Base-by-base conservation (phyloP, 331 rosid genomes). In the Stylosanthes scabra region DNA sequence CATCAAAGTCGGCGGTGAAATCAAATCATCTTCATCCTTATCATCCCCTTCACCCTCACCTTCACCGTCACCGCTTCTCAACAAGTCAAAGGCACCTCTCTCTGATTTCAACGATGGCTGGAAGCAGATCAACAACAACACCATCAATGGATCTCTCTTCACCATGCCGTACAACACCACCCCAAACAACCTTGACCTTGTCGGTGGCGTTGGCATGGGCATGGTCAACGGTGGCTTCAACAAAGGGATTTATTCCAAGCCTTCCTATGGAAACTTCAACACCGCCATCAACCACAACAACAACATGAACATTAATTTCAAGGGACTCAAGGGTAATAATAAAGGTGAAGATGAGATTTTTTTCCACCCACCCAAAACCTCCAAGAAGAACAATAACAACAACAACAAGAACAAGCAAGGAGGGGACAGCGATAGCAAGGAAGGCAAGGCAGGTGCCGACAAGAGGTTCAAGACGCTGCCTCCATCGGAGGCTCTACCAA, bases 381-480 rank as follows among this genome's bases (percentile, higher is more conserved):
- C 87, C 57, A 90, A 86, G 87, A 90, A 84, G 91, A 88, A 68
- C 49, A 31, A 6, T 28, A 82, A 63, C 66, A 65, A 59, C 13
- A 49, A 11, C 15, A 49, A 12, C 5, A 41, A 41, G 66, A 92
- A 85, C 74, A 88, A 88, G 71, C 84, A 78, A 1, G 78, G 73
- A 0, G 83, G 64, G 50, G 80, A 75, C 61, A 88, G 76, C 14
- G 78, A 68, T 34, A 82, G 74, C 51, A 88, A 83, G 76, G 92
- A 91, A 11, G 0, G 59, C 0, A 92, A 90, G 82, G 76, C 59
- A 28, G 79, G 58, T 55, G 58, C 81, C 7, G 96, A 93, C 42
- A 93, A 93, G 83, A 90, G 87, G 63, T 93, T 90, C 61, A 93
- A 93, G 68, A 90, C 97, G 0, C 97, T 93, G 27, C 97, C 98